Evolutionary conservation across 371 early-diverging fungal genomes (phyloP), one percentile per base, ranked within the genome.

Genomic region (Mucor racemosus): DNA sequence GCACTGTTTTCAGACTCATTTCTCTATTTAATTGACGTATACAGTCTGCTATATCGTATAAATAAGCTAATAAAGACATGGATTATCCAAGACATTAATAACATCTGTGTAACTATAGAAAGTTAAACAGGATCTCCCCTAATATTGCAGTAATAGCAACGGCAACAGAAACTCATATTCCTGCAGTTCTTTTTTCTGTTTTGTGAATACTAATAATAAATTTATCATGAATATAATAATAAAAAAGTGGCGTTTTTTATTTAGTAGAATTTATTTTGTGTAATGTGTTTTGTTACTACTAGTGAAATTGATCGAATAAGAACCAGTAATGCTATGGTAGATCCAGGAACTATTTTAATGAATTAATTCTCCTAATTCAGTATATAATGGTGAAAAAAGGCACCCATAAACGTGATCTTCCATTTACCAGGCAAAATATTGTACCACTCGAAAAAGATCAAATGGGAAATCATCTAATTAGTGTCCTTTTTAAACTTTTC

Each of bases 381-480:
- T 41, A 59, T 59, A 10, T 41, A 21, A 7, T 31, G 40, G 0
- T 3, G 19, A 19, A 55, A 56, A 59, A 14, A 19, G 59, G 39
- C 21, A 44, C 44, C 14, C n/a, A 5, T 60, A 60, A 42, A 60
- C 60, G 60, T 60, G 60, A 50, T 50, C 21, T 26, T 50, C 19
- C 26, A 50, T 50, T 44, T 14, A 44, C n/a, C 10, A 60, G 3
- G 3, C 17, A 42, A 41, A 17, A 7, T 5, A 11, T 60, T 60
- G 60, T 60, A 34, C 46, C 17, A 60, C 60, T 40, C 15, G 13
- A 26, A 31, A 59, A 41, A 19, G 59, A 39, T 19, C n/a, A 36
- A 58, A 40, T 13, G 40, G 26, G 33, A 13, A 44, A 42, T 21
- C 50, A 50, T 50, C 50, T 50, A 50, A 50, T 50, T 50, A 50